These are phyloP conservation scores for Fraxinus paxiana DNA, from an alignment of 305 asterid genomes.

Conservation along the genomic window DNA sequence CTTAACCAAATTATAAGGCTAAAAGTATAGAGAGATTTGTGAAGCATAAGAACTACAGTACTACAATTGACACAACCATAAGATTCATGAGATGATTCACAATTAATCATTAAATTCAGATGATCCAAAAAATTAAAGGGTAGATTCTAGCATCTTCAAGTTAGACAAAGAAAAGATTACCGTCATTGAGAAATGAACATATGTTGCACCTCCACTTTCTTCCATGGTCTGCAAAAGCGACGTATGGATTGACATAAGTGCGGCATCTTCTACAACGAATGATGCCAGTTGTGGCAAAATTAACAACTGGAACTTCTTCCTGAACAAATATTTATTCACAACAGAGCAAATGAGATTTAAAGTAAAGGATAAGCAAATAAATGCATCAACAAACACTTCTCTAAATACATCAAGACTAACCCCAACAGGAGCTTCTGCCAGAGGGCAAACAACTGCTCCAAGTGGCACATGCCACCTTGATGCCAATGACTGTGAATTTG, in stretches of 20 bases:
- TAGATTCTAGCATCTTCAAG: slow-evolving; percentile 7
- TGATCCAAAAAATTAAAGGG: neutral
- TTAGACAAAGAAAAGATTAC: slow-evolving; percentile 33
- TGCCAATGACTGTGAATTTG: slow-evolving; percentile 87
- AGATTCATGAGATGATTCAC: slow-evolving; percentile 1
- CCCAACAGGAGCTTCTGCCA: slow-evolving; percentile 86
- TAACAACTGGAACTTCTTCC: slow-evolving; percentile 96
- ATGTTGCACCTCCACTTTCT: slow-evolving; percentile 98
- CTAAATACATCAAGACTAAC: slow-evolving; percentile 44
- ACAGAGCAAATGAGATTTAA: slow-evolving; percentile 22
- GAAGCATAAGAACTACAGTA: slow-evolving; percentile 1
- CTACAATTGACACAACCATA: neutral
- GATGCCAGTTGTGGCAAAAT: slow-evolving; percentile 83
- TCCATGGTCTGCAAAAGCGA: slow-evolving; percentile 82
- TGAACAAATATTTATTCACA: slow-evolving; percentile 37
- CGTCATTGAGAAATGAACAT: slow-evolving; percentile 87
- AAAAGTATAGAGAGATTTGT: neutral
- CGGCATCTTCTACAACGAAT: slow-evolving; percentile 98
- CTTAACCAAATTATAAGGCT: slow-evolving; percentile 6
- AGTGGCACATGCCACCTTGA: slow-evolving; percentile 96
- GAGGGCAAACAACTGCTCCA: slow-evolving; percentile 97
- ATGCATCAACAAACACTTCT: neutral
- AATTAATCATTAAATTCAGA: slow-evolving; percentile 6
- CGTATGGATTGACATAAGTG: slow-evolving; percentile 85
- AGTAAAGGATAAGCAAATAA: neutral